Conservation (phyloP, 495 filamentous ascomycete genomes). For the Aspergillus affinis region DNA sequence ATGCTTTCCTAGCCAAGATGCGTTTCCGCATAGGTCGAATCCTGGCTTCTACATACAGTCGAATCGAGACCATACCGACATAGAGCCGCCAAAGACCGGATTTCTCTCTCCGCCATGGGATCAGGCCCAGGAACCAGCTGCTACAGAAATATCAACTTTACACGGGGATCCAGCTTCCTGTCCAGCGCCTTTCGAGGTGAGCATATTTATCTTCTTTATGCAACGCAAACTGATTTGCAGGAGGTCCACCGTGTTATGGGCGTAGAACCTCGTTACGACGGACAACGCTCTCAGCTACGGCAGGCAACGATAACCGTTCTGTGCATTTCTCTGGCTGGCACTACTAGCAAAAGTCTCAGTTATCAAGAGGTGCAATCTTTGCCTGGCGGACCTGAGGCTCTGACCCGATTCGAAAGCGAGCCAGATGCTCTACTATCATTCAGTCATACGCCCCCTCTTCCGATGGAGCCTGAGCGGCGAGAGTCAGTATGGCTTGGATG, state of each 20-base stretch:
- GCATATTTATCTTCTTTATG: slow-evolving; percentile 2
- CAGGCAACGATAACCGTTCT: neutral
- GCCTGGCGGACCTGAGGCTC: slow-evolving; percentile 7
- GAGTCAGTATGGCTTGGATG: neutral
- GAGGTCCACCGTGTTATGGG: slow-evolving; percentile 4
- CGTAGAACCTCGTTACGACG: slow-evolving; percentile 1
- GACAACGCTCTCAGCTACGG: slow-evolving; percentile 5
- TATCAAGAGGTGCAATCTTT: slow-evolving; percentile 7
- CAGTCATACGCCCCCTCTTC: slow-evolving; percentile 4
- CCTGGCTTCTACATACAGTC: neutral
- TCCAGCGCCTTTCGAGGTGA: slow-evolving; percentile 4
- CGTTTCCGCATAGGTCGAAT: too few relatives aligned
- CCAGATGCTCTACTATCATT: slow-evolving; percentile 7
- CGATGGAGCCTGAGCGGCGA: slow-evolving; percentile 7
- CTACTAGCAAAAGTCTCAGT: neutral
- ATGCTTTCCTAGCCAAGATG: too few relatives aligned
- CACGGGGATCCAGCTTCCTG: slow-evolving; percentile 6
- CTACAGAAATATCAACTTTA: slow-evolving; percentile 6
- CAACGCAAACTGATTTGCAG: slow-evolving; percentile 4
- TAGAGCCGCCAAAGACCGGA: slow-evolving; percentile 6
- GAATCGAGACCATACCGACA: slow-evolving; percentile 4
- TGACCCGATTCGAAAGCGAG: slow-evolving; percentile 7
- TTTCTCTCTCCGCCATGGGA: slow-evolving; percentile 9
- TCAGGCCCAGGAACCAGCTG: slow-evolving; percentile 6
- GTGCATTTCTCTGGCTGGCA: slow-evolving; percentile 3